Evolutionary conservation across 2,329 filamentous ascomycete species (phyloP), one percentile per base, ranked within the genome.

Genomic region (Dichotomopilus funicola): DNA sequence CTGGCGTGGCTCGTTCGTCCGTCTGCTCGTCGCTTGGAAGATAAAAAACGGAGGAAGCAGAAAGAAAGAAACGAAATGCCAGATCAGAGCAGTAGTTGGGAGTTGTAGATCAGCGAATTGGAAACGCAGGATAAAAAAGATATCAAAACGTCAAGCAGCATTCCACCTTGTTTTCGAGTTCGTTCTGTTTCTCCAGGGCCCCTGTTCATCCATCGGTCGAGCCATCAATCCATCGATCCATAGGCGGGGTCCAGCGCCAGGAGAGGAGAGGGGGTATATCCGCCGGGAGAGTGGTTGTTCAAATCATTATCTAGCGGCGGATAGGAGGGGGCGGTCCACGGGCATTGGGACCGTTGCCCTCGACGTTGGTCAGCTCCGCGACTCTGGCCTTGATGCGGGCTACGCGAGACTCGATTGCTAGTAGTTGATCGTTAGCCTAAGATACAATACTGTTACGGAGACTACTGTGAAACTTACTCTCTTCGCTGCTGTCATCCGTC

Each of bases 341-440:
- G 50, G 62, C 66, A 56, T 65, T 69, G 33, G 78, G 74, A 6
- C 67, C 69, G 42, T 65, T 67, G 66, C 92, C 88, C 81, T 89
- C 89, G 71, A 88, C 89, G 64, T 87, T 87, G 1, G 94, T 99
- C 64, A 99, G 75, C 71, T 96, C 91, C 51, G 94, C 94, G 56
- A 99, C 94, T 59, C 94, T 87, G 58, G 94, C 94, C 75, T 96
- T 97, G 80, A 99, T 99, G 61, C 94, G 88, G 49, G 94, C 94
- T 57, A 97, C 94, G 62, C 94, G 89, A 49, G 91, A 91, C 72
- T 99, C 94, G 66, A 97, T 97, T 38, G 91, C 90, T 95, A 63
- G n/a, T 44, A 47, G 49, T 68, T 68, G 68, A 64, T 51, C 51
- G 46, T 34, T 13, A 13, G 7, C 6, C 5, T 6, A n/a, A 10